Base-by-base conservation (phyloP, 768 basidiomycete genomes). In the Boletus subcaerulescens region DNA sequence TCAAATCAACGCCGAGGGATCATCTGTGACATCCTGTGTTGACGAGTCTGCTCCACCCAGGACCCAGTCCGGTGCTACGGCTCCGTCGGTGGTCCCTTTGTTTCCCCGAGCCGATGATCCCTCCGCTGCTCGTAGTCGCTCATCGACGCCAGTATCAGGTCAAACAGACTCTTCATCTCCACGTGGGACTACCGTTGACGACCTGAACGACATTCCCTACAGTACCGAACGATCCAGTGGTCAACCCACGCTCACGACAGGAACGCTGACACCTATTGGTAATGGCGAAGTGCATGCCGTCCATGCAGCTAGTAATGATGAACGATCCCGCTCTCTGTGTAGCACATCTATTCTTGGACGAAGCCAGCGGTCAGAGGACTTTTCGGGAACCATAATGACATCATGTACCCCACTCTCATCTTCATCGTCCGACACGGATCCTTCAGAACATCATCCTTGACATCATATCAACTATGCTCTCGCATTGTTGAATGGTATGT, bases 141-240 rank as follows among this genome's bases (percentile, higher is more conserved):
- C 69, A 43, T 58, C 61, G 50, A 72, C 69, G 8, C 69, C 71
- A 50, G 65, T 58, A 60, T 69, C 69, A 72, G 71, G 71, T 72
- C 69, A 71, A 69, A 62, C 59, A 69, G 46, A 60, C 50, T 62
- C 60, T 63, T 71, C 69, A 57, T 71, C 60, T 71, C 54, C 38
- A 33, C 52, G 33, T 57, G 47, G 60, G 49, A 59, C 55, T 64
- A 29, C 56, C 48, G 54, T 70, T 72, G 65, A 70, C 55, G 48
- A 57, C 53, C 52, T 62, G 33, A 64, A 63, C 65, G 62, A 55
- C 64, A 56, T 62, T 46, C 52, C 49, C 56, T 52, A 67, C 71
- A 71, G 71, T 38, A 53, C 49, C 57, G 58, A 67, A 56, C 65
- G 54, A 62, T 56, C 57, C 58, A 22, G 49, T 39, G 31, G 35